Evolutionary conservation across 2,329 filamentous ascomycete genomes (phyloP), one percentile per base, ranked within the genome.

Genomic region (Pseudogymnoascus sp.): DNA sequence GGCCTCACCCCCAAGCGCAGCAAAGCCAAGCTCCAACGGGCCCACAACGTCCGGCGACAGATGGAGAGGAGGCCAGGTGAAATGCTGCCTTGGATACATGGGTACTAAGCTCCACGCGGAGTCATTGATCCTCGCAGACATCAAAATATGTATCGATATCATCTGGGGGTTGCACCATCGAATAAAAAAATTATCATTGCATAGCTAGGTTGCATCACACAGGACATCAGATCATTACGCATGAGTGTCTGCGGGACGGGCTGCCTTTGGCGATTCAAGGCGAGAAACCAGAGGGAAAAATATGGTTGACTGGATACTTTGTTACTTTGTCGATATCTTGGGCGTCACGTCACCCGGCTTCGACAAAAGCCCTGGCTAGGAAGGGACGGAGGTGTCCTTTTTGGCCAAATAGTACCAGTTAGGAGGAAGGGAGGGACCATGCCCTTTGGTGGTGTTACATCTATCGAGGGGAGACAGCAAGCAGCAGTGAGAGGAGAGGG

Each of bases 41-140:
- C 18, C 68, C 75, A 37, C 77, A 78, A 64, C 69, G 71, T 65
- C 69, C 74, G 6, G 69, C 74, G 15, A 77, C 79, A 65, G 70
- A 71, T 42, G 69, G 73, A 35, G 78, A 80, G 60, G 79, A 80
- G 66, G 71, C 74, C 37, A 80, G 80, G 79, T 80, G 78, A 77
- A 77, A 39, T 39, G 9, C 12, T 21, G 13, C 37, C 35, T 27
- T 9, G 6, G 58, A 9, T 5, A 39, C 7, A 37, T 27, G 27
- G 7, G 58, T 40, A 37, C 33, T 39, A 37, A 27, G 58, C 35
- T 59, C 58, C 33, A 39, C 25, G 18, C 58, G 58, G 58, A 39
- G 58, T 27, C 10, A 37, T 59, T 31, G 58, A 40, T n/a, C 35
- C 58, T 21, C 35, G 35, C 27, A 37, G 58, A 39, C 37, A 39